Evolutionary conservation across 2,329 filamentous ascomycete genomes (phyloP).

Genomic region (Neospermospora avenae): DNA sequence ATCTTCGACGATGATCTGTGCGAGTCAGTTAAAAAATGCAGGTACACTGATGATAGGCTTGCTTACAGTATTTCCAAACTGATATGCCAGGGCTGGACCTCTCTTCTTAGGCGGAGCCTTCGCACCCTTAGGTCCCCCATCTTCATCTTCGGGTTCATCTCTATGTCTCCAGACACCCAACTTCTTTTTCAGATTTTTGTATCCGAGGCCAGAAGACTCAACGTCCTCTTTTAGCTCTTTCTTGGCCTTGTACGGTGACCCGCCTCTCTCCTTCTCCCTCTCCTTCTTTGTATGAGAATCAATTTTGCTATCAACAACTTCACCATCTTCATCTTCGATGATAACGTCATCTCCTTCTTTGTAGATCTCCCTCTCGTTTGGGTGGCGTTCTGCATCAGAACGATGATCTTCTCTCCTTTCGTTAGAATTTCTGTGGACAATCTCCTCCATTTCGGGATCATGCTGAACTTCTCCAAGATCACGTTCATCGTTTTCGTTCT

Average conservation of each 20-base stretch:
- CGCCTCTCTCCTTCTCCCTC: constrained; percentile 43
- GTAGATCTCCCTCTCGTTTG: constrained; percentile 61
- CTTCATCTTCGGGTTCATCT: constrained; percentile 41
- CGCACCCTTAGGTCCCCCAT: constrained; percentile 35
- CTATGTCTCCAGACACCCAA: constrained; percentile 34
- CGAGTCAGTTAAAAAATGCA: constrained; percentile 15
- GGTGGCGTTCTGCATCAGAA: constrained; percentile 32
- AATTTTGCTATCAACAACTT: constrained; percentile 69
- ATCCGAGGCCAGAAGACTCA: constrained; percentile 32
- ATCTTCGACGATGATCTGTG: constrained; percentile 79
- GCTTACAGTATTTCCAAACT: constrained; percentile 74
- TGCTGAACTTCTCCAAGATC: constrained; percentile 35
- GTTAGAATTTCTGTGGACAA: constrained; percentile 33
- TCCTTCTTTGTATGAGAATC: constrained; percentile 39
- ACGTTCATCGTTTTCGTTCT: constrained; percentile 34
- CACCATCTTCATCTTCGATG: constrained; percentile 82
- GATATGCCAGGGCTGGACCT: constrained; percentile 77
- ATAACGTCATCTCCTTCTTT: constrained; percentile 77
- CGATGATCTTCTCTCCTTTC: constrained; percentile 34
- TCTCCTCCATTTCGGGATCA: constrained; percentile 36
- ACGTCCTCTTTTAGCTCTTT: constrained; percentile 38
- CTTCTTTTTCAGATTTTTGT: constrained; percentile 32
- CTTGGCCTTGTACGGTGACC: constrained; percentile 39
- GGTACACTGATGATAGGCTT: neutral
- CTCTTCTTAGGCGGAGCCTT: constrained; percentile 48